A percentile compares a stretch with the other conserved stretches of the same genome.
Evolutionary conservation across 2,329 filamentous ascomycete genomes (phyloP).

Genomic region (Aspergillus jensenii): DNA sequence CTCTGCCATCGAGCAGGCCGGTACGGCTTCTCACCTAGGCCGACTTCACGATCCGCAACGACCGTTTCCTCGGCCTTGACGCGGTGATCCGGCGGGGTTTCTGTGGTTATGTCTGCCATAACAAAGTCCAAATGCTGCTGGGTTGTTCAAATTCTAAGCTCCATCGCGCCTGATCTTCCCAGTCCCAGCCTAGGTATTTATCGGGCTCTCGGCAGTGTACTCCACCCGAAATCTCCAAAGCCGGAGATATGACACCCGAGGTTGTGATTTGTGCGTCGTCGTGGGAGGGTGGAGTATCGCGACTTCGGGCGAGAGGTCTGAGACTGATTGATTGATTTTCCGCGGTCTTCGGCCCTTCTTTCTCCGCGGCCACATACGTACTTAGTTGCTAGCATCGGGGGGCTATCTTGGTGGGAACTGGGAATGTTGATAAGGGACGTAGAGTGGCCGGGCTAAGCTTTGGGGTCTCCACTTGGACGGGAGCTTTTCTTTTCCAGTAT

Average conservation of each 20-base stretch:
- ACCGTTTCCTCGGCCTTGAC: not conserved
- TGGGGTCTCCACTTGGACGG: not conserved
- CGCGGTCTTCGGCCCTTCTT: not conserved
- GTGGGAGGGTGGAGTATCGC: not conserved
- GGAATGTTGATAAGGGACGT: not conserved
- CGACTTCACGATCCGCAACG: not conserved
- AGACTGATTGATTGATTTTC: too few relatives aligned
- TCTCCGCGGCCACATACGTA: not conserved
- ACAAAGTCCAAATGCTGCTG: not conserved
- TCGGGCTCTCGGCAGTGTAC: too few relatives aligned
- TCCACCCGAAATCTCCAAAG: not conserved
- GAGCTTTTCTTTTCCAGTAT: not conserved
- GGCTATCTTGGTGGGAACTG: not conserved
- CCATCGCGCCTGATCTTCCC: not conserved
- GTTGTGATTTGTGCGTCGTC: not conserved
- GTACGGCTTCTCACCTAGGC: constrained; percentile 10
- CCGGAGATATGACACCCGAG: not conserved
- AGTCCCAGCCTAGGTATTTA: not conserved
- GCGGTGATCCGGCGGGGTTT: not conserved
- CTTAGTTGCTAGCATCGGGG: too few relatives aligned
- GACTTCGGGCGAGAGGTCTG: not conserved
- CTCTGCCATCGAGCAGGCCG: constrained; percentile 27
- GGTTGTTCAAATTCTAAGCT: not conserved
- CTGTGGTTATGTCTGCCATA: not conserved
- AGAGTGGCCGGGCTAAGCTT: constrained; percentile 1